Evolutionary conservation across 345 rosid genomes (phyloP), one percentile per base, ranked within the genome.

Genomic region (Nasturtium officinale): DNA sequence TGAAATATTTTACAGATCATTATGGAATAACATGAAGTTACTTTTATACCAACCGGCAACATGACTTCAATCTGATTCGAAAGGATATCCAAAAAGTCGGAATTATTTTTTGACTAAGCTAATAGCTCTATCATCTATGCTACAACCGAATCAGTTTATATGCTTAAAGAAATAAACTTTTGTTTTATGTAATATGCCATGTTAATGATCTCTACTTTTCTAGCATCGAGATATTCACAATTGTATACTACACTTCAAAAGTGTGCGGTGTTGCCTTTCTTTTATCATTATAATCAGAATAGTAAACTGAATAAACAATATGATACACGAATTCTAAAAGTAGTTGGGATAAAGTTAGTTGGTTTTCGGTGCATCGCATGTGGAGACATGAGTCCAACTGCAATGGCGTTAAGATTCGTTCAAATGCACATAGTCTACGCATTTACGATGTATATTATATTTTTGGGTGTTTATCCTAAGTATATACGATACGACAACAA

Each of bases 371-470:
- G 73, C 74, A 42, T 59, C 53, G 73, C 73, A 75, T 75, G 78
- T 67, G 74, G 69, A 60, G 78, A 67, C 78, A 60, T 75, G 69
- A 51, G 68, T 60, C 78, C 69, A 75, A 75, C 78, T 68, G 78
- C 78, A 59, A 67, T 75, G 20, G 72, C 78, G 59, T 66, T 74
- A 66, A 60, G 78, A 67, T 61, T 67, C 74, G 62, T 61, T 60
- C 74, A 55, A 50, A 42, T 29, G 47, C 3, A 26, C 8, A 67
- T 75, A 48, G 54, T 50, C 38, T 58, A 33, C n/a, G 26, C 62
- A 57, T 57, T 57, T 57, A 33, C 26, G 8, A 58, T 58, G 43
- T 57, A 2, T 56, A n/a, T 4, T 57, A 5, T 57, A 17, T 9
- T 57, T 9, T 32, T 32, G 42, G 26, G 0, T 57, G 16, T 29